Conservation (phyloP, 2,329 filamentous ascomycete genomes). For the Cercospora beticola region DNA sequence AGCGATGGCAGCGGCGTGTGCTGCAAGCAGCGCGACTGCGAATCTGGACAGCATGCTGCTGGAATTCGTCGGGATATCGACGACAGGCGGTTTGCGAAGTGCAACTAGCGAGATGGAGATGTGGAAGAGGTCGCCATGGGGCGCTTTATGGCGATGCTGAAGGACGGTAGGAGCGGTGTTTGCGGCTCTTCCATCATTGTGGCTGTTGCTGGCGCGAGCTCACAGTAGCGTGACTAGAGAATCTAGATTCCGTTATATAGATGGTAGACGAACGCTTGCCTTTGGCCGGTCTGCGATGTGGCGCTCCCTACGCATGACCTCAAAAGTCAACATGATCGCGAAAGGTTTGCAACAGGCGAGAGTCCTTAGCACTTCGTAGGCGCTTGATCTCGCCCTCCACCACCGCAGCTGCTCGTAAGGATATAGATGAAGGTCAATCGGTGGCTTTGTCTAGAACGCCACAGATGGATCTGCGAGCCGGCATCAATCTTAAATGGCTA, state of each 20-base stretch:
- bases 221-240: neutral
- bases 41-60: neutral
- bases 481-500: slow-evolving; percentile 4
- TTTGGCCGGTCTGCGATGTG: neutral
- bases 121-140: neutral
- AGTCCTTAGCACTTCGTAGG: neutral
- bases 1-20: neutral
- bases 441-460: neutral
- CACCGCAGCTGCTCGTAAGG: neutral
- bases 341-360: neutral
- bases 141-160: neutral
- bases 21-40: neutral
- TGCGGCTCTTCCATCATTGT: neutral
- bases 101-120: neutral
- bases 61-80: neutral
- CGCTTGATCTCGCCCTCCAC: neutral
- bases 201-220: neutral
- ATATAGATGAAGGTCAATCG: neutral
- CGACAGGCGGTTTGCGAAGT: neutral
- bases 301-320: neutral
- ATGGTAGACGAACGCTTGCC: neutral
- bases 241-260: neutral
- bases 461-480: neutral
- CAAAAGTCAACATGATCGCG: neutral
- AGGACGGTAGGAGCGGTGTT: neutral